Evolutionary conservation across 345 rosid genomes (phyloP).

Genomic region (Aethionema arabicum): DNA sequence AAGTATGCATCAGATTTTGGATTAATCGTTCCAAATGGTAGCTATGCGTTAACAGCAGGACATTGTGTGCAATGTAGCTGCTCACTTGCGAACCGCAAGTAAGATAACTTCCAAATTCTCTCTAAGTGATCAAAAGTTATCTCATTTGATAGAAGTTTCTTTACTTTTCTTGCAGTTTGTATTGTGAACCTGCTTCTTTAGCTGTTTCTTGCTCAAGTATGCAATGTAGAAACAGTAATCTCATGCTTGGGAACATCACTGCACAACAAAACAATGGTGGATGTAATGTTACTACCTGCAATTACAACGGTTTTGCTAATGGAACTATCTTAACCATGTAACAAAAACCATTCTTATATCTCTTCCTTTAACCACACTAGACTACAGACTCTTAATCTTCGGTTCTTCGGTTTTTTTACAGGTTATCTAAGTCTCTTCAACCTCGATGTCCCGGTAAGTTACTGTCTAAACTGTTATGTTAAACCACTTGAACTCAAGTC

Average conservation of each 20-base stretch:
- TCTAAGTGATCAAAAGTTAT: background rate
- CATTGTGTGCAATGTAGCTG: slow-evolving; percentile 99
- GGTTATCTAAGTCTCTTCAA: slow-evolving; percentile 79
- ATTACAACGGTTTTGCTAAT: slow-evolving; percentile 72
- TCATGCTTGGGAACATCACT: slow-evolving; percentile 86
- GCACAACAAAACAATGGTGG: slow-evolving; percentile 76
- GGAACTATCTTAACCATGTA: slow-evolving; percentile 77
- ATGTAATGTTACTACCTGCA: slow-evolving; percentile 80
- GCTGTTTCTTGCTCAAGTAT: slow-evolving; percentile 98
- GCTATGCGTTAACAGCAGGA: slow-evolving; percentile 85
- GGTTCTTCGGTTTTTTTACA: slow-evolving; percentile 35
- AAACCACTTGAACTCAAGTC: background rate
- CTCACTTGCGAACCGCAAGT: slow-evolving; percentile 84
- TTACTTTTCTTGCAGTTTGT: slow-evolving; percentile 51
- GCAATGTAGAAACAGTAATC: slow-evolving; percentile 86
- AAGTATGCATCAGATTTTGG: slow-evolving; percentile 66
- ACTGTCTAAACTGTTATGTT: background rate
- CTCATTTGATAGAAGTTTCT: slow-evolving; percentile 3
- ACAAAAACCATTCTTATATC: slow-evolving; percentile 20
- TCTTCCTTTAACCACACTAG: background rate
- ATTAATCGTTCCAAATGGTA: slow-evolving; percentile 87
- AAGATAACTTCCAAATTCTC: slow-evolving; percentile 33
- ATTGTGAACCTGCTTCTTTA: slow-evolving; percentile 91
- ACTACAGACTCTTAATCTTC: background rate
- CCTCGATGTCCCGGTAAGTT: slow-evolving; percentile 90